phyloP scores from a whole-genome alignment of 306 rosid genomes.

The Morella rubra region DNA sequence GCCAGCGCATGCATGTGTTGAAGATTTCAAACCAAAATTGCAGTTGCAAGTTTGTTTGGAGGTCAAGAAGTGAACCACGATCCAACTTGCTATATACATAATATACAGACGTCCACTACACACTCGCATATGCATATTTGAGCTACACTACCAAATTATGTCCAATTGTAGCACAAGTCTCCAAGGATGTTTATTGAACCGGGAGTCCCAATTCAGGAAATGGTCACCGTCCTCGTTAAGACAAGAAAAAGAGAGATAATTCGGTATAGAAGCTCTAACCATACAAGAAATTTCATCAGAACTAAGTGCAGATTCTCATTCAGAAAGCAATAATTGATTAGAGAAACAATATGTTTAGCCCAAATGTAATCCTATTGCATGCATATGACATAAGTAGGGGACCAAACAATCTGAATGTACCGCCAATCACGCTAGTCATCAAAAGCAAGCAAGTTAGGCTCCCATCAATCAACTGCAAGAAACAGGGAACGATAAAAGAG shows the following conservation, averaged over 20 bases:
- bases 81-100: neutral
- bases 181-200: neutral
- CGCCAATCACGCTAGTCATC: constrained; percentile 1
- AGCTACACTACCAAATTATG: neutral
- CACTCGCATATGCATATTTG: neutral
- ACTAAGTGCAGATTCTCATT: too few species aligned
- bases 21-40: constrained; percentile 8
- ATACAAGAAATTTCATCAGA: neutral
- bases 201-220: neutral
- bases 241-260: neutral
- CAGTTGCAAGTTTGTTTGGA: neutral
- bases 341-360: neutral
- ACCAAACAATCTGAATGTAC: neutral
- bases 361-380: neutral
- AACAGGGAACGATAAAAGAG: constrained; percentile 19
- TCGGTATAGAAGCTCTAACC: neutral
- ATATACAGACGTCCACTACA: neutral
- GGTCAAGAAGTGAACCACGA: neutral
- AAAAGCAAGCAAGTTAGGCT: constrained; percentile 21
- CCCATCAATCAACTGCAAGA: constrained; percentile 16
- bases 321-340: neutral
- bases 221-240: neutral
- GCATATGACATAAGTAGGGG: neutral
- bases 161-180: neutral
- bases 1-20: constrained; percentile 2